Conservation (phyloP, 768 basidiomycete species). For the Lepiota brunneoincarnata region DNA sequence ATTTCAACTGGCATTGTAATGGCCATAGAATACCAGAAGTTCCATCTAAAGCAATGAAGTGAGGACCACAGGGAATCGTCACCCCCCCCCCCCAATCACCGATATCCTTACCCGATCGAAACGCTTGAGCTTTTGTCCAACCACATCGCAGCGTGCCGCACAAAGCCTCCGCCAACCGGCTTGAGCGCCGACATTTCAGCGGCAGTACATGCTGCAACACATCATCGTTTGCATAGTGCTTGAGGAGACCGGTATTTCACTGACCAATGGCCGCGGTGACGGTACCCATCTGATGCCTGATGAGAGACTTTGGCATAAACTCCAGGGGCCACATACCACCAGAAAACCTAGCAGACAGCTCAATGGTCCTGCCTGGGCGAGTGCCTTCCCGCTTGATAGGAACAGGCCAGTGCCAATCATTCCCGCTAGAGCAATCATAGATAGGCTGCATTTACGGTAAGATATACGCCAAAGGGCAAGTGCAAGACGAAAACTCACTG, state of each 20-base stretch:
- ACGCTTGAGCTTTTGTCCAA: slow-evolving; percentile 38
- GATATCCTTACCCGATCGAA: slow-evolving; percentile 21
- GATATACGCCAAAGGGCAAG: not conserved
- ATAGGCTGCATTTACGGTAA: slow-evolving; percentile 19
- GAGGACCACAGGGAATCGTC: too few relatives aligned
- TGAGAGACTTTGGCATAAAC: not conserved
- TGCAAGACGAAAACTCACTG: slow-evolving; percentile 21
- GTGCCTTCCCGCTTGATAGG: slow-evolving; percentile 46
- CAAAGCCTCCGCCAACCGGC: slow-evolving; percentile 56
- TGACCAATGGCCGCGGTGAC: slow-evolving; percentile 29
- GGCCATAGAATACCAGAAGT: slow-evolving; percentile 41
- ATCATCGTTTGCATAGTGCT: not conserved
- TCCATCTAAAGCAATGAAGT: slow-evolving; percentile 22
- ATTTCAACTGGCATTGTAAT: slow-evolving; percentile 50
- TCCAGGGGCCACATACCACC: slow-evolving; percentile 26
- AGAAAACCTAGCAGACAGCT: slow-evolving; percentile 46
- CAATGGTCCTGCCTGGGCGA: slow-evolving; percentile 51
- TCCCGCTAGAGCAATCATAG: slow-evolving; percentile 30
- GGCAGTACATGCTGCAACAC: slow-evolving; percentile 24
- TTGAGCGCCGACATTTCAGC: slow-evolving; percentile 59
- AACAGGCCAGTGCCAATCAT: slow-evolving; percentile 57
- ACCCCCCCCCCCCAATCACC: not conserved
- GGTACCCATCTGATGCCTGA: slow-evolving; percentile 25
- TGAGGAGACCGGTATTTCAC: not conserved
- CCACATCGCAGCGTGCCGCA: slow-evolving; percentile 48